Base-by-base conservation (phyloP, 2,329 filamentous ascomycete genomes). In the Ophiostoma triangulosporum region DNA sequence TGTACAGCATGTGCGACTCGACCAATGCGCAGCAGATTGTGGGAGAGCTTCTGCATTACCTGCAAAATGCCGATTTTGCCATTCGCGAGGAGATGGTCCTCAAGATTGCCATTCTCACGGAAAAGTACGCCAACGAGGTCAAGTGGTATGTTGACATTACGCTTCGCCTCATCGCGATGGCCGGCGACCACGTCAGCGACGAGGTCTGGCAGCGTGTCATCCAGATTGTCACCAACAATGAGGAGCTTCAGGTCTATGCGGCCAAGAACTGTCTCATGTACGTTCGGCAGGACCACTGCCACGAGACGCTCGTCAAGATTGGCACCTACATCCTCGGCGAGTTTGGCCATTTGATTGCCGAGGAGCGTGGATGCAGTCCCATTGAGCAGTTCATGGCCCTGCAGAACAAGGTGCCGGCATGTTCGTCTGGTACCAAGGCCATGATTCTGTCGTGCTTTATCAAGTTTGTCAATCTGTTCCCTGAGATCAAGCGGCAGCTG, bases 91-190 rank as follows among this genome's bases (percentile, higher is more conserved):
- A 98, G 68, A 98, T 98, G 93, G 93, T 97, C 4, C 75, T 98
- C 58, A 98, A 98, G 71, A 95, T 98, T 68, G 93, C 93, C 51
- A 98, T 98, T 63, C 69, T 98, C 59, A 97, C 94, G 0, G 93
- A 98, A 66, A 97, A 97, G 66, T 98, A 98, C 66, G 93, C 93
- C 24, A 96, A 90, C 0, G 93, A 98, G 64, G 88, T 95, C 20
- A 91, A 97, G 71, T 98, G 93, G 93, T 98, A 98, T 67, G 94
- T 98, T 58, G 91, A 98, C 65, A 96, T 97, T 61, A 95, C 93
- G 11, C 75, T 98, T 60, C 83, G 91, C 54, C 78, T 98, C 51
- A 90, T 98, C 56, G 89, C 91, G 55, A 90, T 97, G 81, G 93
- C 94, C 3, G 93, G 93, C 60, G 93, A 98, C 64, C 93, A 98